These are phyloP conservation scores for Cryptococcus hybrid DNA, from an alignment of 1,284 basidiomycete species.

Conservation along the genomic window DNA sequence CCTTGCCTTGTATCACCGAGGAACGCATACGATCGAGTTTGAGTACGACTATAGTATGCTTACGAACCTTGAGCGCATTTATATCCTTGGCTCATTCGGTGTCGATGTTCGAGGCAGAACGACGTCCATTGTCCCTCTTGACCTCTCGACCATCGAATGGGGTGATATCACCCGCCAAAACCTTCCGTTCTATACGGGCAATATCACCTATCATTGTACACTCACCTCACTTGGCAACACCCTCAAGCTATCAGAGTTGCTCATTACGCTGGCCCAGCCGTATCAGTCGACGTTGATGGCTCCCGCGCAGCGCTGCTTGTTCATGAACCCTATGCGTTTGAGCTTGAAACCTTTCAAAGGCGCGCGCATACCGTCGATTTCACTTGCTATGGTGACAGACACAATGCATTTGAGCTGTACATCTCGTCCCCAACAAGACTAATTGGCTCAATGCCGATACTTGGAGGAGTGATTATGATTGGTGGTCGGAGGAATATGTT, in stretches of 20 bases:
- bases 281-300: constrained; percentile 19
- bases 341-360: constrained; percentile 10
- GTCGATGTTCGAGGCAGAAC: constrained; percentile 19
- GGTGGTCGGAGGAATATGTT: constrained; percentile 32
- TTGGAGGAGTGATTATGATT: constrained; percentile 28
- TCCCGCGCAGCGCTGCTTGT: constrained; percentile 9
- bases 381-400: constrained; percentile 26
- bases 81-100: constrained; percentile 30
- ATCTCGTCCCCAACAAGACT: constrained; percentile 27
- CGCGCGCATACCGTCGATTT: constrained; percentile 17
- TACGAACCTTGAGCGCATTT: constrained; percentile 25
- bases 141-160: constrained; percentile 12
- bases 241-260: constrained; percentile 15
- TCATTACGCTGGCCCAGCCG: constrained; percentile 24
- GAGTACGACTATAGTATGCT: constrained; percentile 21
- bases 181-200: constrained; percentile 34
- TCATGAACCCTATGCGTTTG: constrained; percentile 19
- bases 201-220: constrained; percentile 23
- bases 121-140: constrained; percentile 17
- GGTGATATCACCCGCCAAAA: constrained; percentile 28
- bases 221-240: constrained; percentile 7
- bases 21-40: constrained; percentile 20
- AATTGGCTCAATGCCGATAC: constrained; percentile 30
- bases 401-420: constrained; percentile 28
- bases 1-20: constrained; percentile 9